Base-by-base conservation (phyloP, 441 rosid species). In the Pelargonium citronellum region DNA sequence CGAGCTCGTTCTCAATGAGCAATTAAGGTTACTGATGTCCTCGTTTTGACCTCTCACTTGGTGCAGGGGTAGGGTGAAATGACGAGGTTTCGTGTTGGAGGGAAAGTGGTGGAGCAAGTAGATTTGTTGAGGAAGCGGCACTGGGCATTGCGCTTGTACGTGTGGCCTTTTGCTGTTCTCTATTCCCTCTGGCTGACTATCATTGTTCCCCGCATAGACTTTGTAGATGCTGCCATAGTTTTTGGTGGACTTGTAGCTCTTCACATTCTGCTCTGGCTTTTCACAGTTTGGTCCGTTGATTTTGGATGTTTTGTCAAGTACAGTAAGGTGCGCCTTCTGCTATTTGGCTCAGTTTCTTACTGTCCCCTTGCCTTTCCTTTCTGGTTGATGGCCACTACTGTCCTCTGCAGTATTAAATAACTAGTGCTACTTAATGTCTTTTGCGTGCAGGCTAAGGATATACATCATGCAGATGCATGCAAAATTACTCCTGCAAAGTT, bases 231-330 rank as follows among this genome's bases (percentile, higher is more conserved):
- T 41, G 16, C 55, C 41, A 92, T 95, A 1, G 96, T 81, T 2
- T 75, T 95, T 3, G 98, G 98, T 37, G 95, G 69, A 15, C 87
- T 95, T 68, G 73, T 73, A 58, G 87, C 89, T 53, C 62, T 78
- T 73, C 97, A 92, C 74, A 78, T 89, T 76, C 81, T 92, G 57
- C 87, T 84, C 76, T 79, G 78, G 81, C 96, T 95, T 68, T 95
- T 95, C 86, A 95, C 97, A 4, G 86, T 83, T 1, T 92, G 97
- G 99, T 95, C 93, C 1, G 92, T 92, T 4, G 96, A 90, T 86
- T 95, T 95, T 84, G 83, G 73, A 75, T 92, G 99, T 73, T 83
- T 92, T 63, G 90, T 86, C 67, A 93, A 91, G 69, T 89, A 69
- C 66, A 77, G 77, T 69, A 88, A 89, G 96, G 98, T 87, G 80